Percentiles rank a stretch among this genome's conserved stretches.
phyloP scores from a whole-genome alignment of 768 basidiomycete species.

The Terana coerulea region DNA sequence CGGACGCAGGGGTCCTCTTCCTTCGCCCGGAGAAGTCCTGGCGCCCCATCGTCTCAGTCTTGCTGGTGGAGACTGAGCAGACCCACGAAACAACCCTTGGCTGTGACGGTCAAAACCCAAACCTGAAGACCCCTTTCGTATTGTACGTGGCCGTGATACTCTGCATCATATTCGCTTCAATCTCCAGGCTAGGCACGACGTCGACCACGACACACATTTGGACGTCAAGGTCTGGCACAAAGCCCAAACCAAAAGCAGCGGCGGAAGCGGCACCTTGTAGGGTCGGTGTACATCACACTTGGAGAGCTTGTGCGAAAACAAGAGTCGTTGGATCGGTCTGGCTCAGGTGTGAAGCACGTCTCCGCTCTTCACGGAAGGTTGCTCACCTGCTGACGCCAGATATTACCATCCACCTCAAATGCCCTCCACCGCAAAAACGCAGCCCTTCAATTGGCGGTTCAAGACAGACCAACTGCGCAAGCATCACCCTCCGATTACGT shows the following conservation, averaged over 20 bases:
- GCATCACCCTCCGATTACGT: constrained; percentile 17
- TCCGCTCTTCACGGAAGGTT: too few species aligned
- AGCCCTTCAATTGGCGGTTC: constrained; percentile 15
- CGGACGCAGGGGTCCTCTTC: constrained; percentile 34
- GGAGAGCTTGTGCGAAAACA: constrained; percentile 51
- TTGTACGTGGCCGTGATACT: constrained; percentile 40
- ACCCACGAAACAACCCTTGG: constrained; percentile 61
- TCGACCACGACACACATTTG: constrained; percentile 35
- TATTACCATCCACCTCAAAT: constrained; percentile 15
- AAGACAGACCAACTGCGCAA: constrained; percentile 16
- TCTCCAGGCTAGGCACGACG: constrained; percentile 35
- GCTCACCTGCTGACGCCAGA: constrained; percentile 1
- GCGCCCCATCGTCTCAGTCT: constrained; percentile 61
- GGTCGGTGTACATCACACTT: constrained; percentile 45
- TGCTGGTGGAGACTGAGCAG: constrained; percentile 48
- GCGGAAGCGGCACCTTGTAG: constrained; percentile 54
- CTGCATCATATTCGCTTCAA: neutral
- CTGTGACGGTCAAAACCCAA: constrained; percentile 66
- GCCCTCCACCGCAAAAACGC: constrained; percentile 22
- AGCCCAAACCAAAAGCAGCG: constrained; percentile 60
- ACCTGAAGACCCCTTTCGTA: constrained; percentile 47
- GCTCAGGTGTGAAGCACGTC: constrained; percentile 41
- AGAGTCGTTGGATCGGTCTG: constrained; percentile 32
- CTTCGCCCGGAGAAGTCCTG: constrained; percentile 61
- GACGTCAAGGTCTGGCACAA: constrained; percentile 56